Evolutionary conservation across 2,329 filamentous ascomycete genomes (phyloP).

Genomic region (Ophiostoma sp.): DNA sequence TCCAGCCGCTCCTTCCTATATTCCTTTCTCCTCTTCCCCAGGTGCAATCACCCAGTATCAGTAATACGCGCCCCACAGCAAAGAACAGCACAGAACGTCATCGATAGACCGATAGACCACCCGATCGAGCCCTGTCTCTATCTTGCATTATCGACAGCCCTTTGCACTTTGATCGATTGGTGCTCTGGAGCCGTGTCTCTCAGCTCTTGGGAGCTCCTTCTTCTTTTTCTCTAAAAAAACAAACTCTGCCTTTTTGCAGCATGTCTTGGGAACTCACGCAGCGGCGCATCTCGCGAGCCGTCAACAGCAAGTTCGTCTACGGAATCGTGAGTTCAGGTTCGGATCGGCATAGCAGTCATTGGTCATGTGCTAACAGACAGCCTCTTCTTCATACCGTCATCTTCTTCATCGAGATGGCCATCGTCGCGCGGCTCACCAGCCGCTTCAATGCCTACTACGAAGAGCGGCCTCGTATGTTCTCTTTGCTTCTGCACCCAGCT

Average conservation of each 20-base stretch:
- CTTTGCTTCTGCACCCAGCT: background rate
- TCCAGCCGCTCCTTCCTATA: background rate
- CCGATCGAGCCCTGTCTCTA: slow-evolving; percentile 9
- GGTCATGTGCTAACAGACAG: slow-evolving; percentile 44
- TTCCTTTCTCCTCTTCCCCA: background rate
- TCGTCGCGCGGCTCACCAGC: slow-evolving; percentile 73
- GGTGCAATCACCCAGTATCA: background rate
- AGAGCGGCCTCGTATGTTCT: slow-evolving; percentile 66
- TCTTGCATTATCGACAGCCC: slow-evolving; percentile 9
- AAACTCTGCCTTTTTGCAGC: slow-evolving; percentile 24
- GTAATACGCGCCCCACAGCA: slow-evolving; percentile 12
- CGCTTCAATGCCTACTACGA: slow-evolving; percentile 95
- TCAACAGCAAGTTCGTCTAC: slow-evolving; percentile 69
- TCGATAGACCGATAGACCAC: slow-evolving; percentile 5
- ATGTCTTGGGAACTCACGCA: slow-evolving; percentile 57
- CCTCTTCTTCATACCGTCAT: slow-evolving; percentile 81
- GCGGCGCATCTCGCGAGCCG: slow-evolving; percentile 57
- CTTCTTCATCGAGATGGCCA: slow-evolving; percentile 81
- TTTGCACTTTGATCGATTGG: background rate
- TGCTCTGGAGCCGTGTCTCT: background rate
- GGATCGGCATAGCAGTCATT: background rate
- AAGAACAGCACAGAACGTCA: slow-evolving; percentile 11
- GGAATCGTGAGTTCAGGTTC: slow-evolving; percentile 55
- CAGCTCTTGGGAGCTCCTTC: background rate
- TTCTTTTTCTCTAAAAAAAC: background rate